Conservation (phyloP, 2,329 filamentous ascomycete genomes). For the Hypoxylon sp. region DNA sequence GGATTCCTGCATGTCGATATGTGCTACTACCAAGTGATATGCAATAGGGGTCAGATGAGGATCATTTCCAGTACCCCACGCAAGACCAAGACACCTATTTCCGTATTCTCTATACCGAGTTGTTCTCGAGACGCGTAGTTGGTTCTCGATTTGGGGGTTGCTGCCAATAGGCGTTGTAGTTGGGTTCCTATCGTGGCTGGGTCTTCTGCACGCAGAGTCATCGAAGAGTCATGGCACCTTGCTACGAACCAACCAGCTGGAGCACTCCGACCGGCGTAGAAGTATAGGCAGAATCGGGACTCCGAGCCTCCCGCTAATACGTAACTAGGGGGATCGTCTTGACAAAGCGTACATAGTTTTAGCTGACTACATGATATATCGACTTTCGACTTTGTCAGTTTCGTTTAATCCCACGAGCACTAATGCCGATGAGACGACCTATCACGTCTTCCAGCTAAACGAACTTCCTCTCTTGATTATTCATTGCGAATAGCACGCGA, state of each 20-base stretch:
- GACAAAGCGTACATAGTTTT: neutral
- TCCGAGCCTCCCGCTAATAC: conserved; percentile 13
- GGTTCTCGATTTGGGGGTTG: conserved; percentile 14
- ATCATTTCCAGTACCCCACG: conserved; percentile 27
- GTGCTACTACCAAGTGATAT: conserved; percentile 36
- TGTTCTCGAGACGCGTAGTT: conserved; percentile 23
- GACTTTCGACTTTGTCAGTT: neutral
- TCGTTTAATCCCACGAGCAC: neutral
- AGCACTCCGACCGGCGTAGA: conserved; percentile 9
- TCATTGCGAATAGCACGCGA: neutral
- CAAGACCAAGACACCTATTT: conserved; percentile 28
- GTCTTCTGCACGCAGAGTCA: conserved; percentile 17
- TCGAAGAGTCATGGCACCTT: conserved; percentile 23
- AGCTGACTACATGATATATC: conserved; percentile 1
- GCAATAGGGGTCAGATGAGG: conserved; percentile 38
- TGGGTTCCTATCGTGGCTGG: conserved; percentile 15
- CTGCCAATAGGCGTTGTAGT: conserved; percentile 24
- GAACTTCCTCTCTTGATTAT: neutral
- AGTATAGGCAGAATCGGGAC: conserved; percentile 11
- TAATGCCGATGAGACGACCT: neutral
- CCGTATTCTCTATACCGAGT: conserved; percentile 27
- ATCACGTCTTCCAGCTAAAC: neutral
- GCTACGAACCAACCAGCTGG: conserved; percentile 16
- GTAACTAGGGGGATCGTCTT: conserved; percentile 5
- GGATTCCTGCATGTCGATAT: conserved; percentile 35